Base-by-base conservation (phyloP, 2,329 filamentous ascomycete species). In the Aspergillus piperis region DNA sequence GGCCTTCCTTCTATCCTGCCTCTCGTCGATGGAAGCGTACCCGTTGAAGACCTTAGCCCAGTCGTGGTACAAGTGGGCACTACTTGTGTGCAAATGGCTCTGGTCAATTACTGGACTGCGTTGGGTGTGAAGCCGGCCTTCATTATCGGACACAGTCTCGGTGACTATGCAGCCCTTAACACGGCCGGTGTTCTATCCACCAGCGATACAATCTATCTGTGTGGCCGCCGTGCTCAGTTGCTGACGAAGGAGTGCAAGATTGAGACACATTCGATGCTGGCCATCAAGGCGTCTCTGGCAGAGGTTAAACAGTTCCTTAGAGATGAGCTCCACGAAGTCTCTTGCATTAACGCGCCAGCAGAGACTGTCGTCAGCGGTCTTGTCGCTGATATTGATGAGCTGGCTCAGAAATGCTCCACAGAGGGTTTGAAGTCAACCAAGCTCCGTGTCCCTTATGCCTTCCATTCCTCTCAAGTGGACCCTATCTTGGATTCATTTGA, bases 251-350 rank as follows among this genome's bases (percentile, higher is more conserved):
- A 74, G 58, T 80, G 78, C 61, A 68, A 75, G 11, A 66, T 72
- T 42, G 77, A 76, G 54, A 80, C 77, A 3, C 77, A 80, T 56
- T 71, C 77, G 2, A 81, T 81, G 79, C 69, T 81, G 15, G 78
- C 78, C 36, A 72, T 80, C 7, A 74, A 76, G 59, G 73, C 75
- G 3, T 73, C 76, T 5, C 66, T 77, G 13, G 68, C 69, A 30
- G 71, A 71, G 10, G 64, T 76, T 2, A 71, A 71, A 44, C 66
- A 93, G 1, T 88, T 92, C 19, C 90, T 90, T 41, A 74, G 80
- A 23, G 68, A 71, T 6, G 67, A 69, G 10, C 58, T 71, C 6
- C 66, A 68, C 30, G 72, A 73, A 25, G 64, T 75, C 6, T 77
- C 78, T 32, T 80, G 78, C 60, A 75, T 80, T 55, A 80, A 80